Base-by-base conservation (phyloP, 2,329 filamentous ascomycete genomes). In the Ascochyta rabiei region DNA sequence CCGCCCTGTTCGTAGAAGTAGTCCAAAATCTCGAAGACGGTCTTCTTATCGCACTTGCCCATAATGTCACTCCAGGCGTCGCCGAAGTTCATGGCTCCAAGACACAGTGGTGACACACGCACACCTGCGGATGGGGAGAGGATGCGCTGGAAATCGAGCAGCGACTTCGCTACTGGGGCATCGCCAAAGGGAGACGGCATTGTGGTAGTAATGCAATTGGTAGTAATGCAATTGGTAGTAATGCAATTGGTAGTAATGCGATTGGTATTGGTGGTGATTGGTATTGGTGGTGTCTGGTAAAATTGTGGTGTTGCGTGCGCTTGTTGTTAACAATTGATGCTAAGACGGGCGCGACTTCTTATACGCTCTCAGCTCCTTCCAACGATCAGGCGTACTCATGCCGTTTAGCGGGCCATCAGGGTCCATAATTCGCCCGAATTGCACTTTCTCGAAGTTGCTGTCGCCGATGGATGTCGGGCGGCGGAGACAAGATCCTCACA, bases 31-130 rank as follows among this genome's bases (percentile, higher is more conserved):
- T 70, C 74, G 56, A 81, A 82, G 0, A 75, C 65, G 0, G 72
- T 75, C 30, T 80, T 72, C 58, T 81, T 81, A 51, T 69, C 73
- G 49, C 76, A 78, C 51, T 78, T 74, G 8, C 79, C 80, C 68
- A 79, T 70, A 31, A 60, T 40, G 0, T 60, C 59, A 42, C 68
- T 60, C 81, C 81, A 83, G 5, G 77, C 76, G 31, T 81, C 75
- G 15, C 81, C 82, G 60, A 84, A 82, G 64, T 80, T 84, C 81
- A 84, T 84, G 0, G 77, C 76, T 19, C 81, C 82, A 1, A 84
- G 73, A 48, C 81, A 84, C 66, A 84, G 68, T 30, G 82, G 82
- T 21, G 77, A 81, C 15, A 84, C 82, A 41, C 80, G 77, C 13
- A 84, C 75, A 16, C 77, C 80, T 0, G 81, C 82, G 0, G 76